Conservation (phyloP, 2,329 filamentous ascomycete genomes). For the Fusarium sulawesiense region DNA sequence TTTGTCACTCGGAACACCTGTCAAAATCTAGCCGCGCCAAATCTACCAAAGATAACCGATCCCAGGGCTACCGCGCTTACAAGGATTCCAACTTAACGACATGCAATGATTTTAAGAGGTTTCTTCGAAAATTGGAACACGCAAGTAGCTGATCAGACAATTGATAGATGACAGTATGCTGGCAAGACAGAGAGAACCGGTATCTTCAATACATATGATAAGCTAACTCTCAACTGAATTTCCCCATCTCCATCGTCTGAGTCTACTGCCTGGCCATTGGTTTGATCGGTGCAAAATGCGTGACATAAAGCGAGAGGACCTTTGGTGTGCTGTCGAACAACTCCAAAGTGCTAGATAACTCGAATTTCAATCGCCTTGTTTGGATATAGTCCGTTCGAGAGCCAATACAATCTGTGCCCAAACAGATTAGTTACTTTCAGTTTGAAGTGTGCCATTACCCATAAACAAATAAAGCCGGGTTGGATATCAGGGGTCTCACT, state of each 20-base stretch:
- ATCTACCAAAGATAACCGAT: neutral
- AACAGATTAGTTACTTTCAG: neutral
- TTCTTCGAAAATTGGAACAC: neutral
- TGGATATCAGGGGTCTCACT: neutral
- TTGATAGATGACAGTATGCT: neutral
- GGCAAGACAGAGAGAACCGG: neutral
- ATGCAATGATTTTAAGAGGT: neutral
- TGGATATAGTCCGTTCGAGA: neutral
- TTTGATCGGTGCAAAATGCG: neutral
- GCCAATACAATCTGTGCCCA: neutral
- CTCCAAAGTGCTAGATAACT: neutral
- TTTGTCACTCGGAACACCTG: neutral
- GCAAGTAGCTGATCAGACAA: neutral
- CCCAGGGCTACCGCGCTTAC: neutral
- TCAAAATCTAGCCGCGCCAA: neutral
- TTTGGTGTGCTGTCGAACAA: neutral
- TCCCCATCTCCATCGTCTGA: neutral
- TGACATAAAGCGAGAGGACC: neutral
- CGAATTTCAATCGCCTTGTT: neutral
- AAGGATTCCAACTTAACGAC: slow-evolving; percentile 15
- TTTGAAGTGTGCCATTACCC: neutral
- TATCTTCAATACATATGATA: neutral
- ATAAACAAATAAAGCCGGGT: neutral
- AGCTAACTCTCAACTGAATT: neutral
- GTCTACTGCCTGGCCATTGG: neutral